These are phyloP conservation scores for Didymella pinodella DNA, from an alignment of 2,329 filamentous ascomycete genomes.

Conservation along the genomic window DNA sequence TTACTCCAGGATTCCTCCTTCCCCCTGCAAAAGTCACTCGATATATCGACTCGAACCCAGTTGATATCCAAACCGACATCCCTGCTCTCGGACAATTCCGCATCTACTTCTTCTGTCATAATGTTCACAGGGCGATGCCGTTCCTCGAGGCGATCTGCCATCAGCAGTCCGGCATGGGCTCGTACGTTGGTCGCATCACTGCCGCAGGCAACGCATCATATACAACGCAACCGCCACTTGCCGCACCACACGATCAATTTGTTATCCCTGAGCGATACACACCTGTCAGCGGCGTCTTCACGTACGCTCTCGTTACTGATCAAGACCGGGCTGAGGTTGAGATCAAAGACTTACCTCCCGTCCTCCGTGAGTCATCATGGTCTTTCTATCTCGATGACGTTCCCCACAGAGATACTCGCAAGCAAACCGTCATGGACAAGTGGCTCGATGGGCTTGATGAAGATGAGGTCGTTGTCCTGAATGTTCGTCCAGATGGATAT, in stretches of 20 bases:
- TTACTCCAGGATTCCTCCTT: constrained; percentile 58
- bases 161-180: constrained; percentile 60
- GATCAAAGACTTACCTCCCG: constrained; percentile 67
- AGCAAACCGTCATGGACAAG: constrained; percentile 66
- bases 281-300: constrained; percentile 72
- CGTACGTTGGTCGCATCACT: constrained; percentile 67
- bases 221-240: constrained; percentile 63
- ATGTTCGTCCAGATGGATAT: constrained; percentile 77
- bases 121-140: constrained; percentile 62
- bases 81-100: constrained; percentile 80
- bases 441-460: constrained; percentile 69
- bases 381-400: constrained; percentile 76
- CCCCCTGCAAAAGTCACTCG: constrained; percentile 75
- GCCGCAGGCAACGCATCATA: constrained; percentile 69
- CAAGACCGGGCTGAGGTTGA: constrained; percentile 71
- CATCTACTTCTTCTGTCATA: constrained; percentile 73
- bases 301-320: constrained; percentile 69
- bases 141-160: constrained; percentile 69
- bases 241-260: constrained; percentile 70
- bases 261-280: constrained; percentile 73
- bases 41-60: constrained; percentile 79
- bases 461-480: constrained; percentile 68
- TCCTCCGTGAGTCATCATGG: constrained; percentile 72
- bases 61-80: constrained; percentile 80
- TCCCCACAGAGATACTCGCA: constrained; percentile 63